Evolutionary conservation across 2,329 filamentous ascomycete species (phyloP).

Genomic region (Hypocrella siamensis): DNA sequence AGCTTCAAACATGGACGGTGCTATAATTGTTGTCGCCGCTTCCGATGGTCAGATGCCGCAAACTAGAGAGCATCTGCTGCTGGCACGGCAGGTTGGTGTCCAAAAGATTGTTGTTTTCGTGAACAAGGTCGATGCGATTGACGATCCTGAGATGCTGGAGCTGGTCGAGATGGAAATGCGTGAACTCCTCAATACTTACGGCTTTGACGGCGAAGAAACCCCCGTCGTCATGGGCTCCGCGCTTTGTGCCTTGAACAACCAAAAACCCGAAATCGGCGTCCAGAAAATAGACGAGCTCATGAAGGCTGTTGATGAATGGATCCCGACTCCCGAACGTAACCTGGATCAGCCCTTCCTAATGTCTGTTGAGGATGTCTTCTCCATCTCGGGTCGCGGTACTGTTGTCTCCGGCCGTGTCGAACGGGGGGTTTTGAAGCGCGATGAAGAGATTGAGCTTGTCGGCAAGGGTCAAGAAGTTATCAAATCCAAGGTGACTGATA

Average conservation of each 20-base stretch:
- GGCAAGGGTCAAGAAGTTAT: slow-evolving; percentile 69
- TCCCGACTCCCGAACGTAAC: slow-evolving; percentile 86
- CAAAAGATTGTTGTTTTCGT: slow-evolving; percentile 98
- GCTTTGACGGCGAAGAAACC: slow-evolving; percentile 95
- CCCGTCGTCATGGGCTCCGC: slow-evolving; percentile 96
- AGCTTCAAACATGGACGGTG: slow-evolving; percentile 98
- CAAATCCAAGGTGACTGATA: slow-evolving; percentile 99
- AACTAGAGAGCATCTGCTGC: slow-evolving; percentile 93
- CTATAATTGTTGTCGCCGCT: slow-evolving; percentile 95
- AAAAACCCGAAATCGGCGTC: slow-evolving; percentile 72
- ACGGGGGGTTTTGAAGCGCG: slow-evolving; percentile 86
- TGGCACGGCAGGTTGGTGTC: slow-evolving; percentile 95
- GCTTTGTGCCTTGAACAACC: slow-evolving; percentile 80
- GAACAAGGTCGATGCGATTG: slow-evolving; percentile 97
- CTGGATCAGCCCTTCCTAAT: slow-evolving; percentile 98
- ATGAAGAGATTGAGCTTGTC: slow-evolving; percentile 86
- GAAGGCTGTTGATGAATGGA: slow-evolving; percentile 83
- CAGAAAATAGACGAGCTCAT: slow-evolving; percentile 86
- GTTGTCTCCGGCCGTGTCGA: slow-evolving; percentile 95
- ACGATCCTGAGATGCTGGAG: slow-evolving; percentile 99
- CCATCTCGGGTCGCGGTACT: slow-evolving; percentile 84
- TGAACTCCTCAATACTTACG: slow-evolving; percentile 81
- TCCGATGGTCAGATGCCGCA: slow-evolving; percentile 99
- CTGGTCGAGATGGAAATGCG: slow-evolving; percentile 99
- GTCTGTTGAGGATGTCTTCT: slow-evolving; percentile 90